Evolutionary conservation across 1,284 basidiomycete genomes (phyloP).

Genomic region (Cerioporus squamosus): DNA sequence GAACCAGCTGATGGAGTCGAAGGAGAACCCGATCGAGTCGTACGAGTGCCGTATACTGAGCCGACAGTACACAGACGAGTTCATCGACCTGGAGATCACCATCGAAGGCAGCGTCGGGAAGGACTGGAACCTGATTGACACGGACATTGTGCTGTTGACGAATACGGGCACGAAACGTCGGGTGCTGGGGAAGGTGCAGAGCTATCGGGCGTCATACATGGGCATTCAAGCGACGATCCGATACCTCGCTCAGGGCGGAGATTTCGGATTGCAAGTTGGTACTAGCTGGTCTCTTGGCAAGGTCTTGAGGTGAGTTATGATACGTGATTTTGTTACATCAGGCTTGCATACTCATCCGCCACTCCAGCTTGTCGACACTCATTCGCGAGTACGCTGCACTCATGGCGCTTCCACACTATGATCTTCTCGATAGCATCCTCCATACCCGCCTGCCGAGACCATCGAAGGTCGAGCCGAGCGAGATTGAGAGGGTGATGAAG

Average conservation of each 20-base stretch:
- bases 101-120: constrained; percentile 61
- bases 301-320: constrained; percentile 71
- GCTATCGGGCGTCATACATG: constrained; percentile 57
- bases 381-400: constrained; percentile 93
- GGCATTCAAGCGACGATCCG: constrained; percentile 56
- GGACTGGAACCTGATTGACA: constrained; percentile 80
- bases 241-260: constrained; percentile 51
- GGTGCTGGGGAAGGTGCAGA: constrained; percentile 80
- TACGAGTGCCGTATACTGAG: constrained; percentile 64
- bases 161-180: constrained; percentile 53
- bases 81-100: constrained; percentile 72
- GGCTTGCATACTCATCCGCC: background rate
- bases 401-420: constrained; percentile 83
- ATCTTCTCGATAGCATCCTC: constrained; percentile 74
- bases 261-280: constrained; percentile 64
- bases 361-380: constrained; percentile 81
- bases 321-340: no score
- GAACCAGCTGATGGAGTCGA: constrained; percentile 84
- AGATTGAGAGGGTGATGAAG: constrained; percentile 71
- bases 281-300: constrained; percentile 81
- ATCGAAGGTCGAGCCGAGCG: constrained; percentile 51
- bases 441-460: constrained; percentile 62
- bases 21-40: constrained; percentile 61
- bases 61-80: constrained; percentile 72
- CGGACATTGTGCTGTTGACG: constrained; percentile 77